Percentiles rank a stretch among this genome's conserved stretches.
Conservation (phyloP, 129 eudicot species). For the Flaveria bidentis region DNA sequence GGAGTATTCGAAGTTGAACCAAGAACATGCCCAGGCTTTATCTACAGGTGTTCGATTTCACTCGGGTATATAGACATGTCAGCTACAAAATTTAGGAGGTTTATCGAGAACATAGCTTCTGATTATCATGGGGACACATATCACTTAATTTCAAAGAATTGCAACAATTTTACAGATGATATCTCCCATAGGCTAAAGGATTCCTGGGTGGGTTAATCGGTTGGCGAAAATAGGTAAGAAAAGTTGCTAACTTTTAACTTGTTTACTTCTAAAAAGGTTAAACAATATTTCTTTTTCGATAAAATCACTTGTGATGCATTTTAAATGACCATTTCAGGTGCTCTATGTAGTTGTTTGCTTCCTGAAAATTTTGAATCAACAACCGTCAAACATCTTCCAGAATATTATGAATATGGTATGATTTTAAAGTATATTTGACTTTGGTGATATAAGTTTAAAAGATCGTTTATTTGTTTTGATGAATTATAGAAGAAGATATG, state of each 20-base stretch:
- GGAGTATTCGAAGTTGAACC: conserved; percentile 94
- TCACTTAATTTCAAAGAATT: conserved; percentile 75
- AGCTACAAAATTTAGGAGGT: conserved; percentile 51
- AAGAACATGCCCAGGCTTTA: conserved; percentile 70
- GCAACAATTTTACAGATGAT: conserved; percentile 82
- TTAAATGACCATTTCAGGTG: conserved; percentile 43
- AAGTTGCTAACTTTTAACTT: not conserved
- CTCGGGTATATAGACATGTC: conserved; percentile 58
- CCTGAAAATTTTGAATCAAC: conserved; percentile 81
- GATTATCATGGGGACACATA: conserved; percentile 85
- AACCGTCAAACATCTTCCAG: conserved; percentile 62
- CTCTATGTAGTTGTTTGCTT: conserved; percentile 70
- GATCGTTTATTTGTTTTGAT: not conserved
- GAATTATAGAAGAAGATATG: conserved; percentile 44
- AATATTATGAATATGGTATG: conserved; percentile 61
- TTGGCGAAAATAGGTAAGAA: conserved; percentile 61
- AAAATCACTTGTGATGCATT: not conserved
- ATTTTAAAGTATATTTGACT: not conserved
- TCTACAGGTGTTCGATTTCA: conserved; percentile 68
- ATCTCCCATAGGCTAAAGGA: conserved; percentile 52
- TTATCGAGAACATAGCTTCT: conserved; percentile 65
- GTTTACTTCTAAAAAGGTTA: not conserved
- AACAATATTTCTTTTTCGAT: not conserved
- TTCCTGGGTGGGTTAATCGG: conserved; percentile 87
- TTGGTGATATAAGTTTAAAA: not conserved